Evolutionary conservation across 768 basidiomycete species (phyloP), one percentile per base, ranked within the genome.

Genomic region (Phanerochaete carnosa): DNA sequence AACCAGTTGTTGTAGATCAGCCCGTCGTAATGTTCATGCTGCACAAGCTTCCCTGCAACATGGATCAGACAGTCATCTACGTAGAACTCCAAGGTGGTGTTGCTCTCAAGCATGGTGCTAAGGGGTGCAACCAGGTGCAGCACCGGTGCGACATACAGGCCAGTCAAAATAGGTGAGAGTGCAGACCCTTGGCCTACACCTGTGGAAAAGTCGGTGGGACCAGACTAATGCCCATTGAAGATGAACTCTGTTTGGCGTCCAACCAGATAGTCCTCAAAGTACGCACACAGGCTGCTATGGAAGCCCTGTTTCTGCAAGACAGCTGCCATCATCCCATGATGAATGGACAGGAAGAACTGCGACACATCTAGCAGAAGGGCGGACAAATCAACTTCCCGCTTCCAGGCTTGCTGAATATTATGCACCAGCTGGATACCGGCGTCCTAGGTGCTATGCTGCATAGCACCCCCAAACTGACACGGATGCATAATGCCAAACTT

Each of bases 341-440:
- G 11, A 22, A 58, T 57, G 55, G 66, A 67, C 0, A 63, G 64
- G 61, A 58, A 69, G 61, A 67, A 67, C 43, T 65, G 62, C 9
- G 49, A 51, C 1, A 66, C 52, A 33, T 66, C 66, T 19, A 66
- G 55, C 15, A 64, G 57, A 3, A 68, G 57, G n/a, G 46, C 39
- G 0, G 65, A 57, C 6, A 60, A 59, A 30, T 61, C 39, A 1
- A 63, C 33, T 12, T 45, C 45, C 19, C 43, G n/a, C n/a, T n/a
- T n/a, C n/a, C n/a, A n/a, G n/a, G n/a, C n/a, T n/a, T n/a, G n/a
- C n/a, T n/a, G n/a, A 12, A 68, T 47, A 45, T 64, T 58, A 13
- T 66, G 62, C 13, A 59, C 54, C 23, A 68, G 54, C 19, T 55
- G 58, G 1, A 60, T 37, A 0, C 61, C 63, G 0, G 68, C 68